These are phyloP conservation scores for Colletotrichum sp. DNA, from an alignment of 2,329 filamentous ascomycete genomes.

Conservation along the genomic window DNA sequence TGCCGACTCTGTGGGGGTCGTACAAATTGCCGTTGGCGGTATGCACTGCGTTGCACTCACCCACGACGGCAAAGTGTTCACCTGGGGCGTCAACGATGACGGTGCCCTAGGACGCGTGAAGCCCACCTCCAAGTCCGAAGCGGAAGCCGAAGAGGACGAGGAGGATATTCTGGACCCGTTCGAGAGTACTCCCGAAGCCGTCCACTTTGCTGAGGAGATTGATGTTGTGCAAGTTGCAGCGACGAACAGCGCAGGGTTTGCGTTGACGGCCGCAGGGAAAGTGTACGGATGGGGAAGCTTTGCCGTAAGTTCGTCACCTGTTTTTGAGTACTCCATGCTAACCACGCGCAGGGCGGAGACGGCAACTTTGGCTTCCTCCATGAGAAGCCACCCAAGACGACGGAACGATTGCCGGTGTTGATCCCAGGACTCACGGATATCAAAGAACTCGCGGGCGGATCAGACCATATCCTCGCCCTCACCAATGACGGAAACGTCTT, in stretches of 20 bases:
- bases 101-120: conserved; percentile 66
- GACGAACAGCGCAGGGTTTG: conserved; percentile 68
- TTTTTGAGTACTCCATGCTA: neutral
- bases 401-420: conserved; percentile 44
- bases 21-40: conserved; percentile 65
- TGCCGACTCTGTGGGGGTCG: conserved; percentile 58
- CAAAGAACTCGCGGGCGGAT: conserved; percentile 56
- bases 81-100: conserved; percentile 73
- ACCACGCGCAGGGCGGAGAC: conserved; percentile 35
- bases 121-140: conserved; percentile 36
- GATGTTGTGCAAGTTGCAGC: conserved; percentile 64
- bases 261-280: conserved; percentile 62
- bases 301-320: conserved; percentile 38
- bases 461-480: conserved; percentile 62
- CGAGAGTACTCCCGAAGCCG: conserved; percentile 61
- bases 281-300: conserved; percentile 75
- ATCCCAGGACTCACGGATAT: conserved; percentile 59
- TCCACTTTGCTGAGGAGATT: conserved; percentile 55
- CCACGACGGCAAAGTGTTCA: conserved; percentile 65
- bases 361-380: conserved; percentile 55
- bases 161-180: conserved; percentile 32
- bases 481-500: conserved; percentile 55
- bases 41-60: conserved; percentile 70
- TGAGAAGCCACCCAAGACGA: conserved; percentile 40
- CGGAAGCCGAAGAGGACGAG: conserved; percentile 32